Base-by-base conservation (phyloP, 805 yeast genomes). In the Lachancea meyersii region DNA sequence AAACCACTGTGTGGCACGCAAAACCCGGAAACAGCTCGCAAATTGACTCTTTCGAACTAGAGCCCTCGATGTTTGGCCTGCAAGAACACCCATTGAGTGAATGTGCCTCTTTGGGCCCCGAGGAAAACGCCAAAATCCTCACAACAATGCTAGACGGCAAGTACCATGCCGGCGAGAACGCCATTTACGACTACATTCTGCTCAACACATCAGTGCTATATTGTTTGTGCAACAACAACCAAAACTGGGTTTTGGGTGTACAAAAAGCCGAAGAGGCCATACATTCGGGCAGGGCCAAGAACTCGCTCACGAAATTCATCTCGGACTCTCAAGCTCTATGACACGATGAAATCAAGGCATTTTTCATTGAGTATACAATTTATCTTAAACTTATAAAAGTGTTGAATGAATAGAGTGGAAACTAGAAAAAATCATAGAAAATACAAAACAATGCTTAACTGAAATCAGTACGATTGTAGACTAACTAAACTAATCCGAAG, bases 161-260 rank as follows among this genome's bases (percentile, higher is more conserved):
- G 46, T 56, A 68, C 35, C 66, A 70, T 4, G 63, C 68, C 28
- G 71, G 76, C 20, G 69, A 78, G 45, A 63, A 68, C 32, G 86
- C 97, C 3, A 65, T 89, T 13, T 79, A 81, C 40, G 96, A 93
- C 64, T 93, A 89, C 65, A 93, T 93, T n/a, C 62, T 91, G 44
- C 64, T 93, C 73, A 93, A 93, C 62, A 73, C 94, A 17, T 89
- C 89, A 3, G 96, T 96, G 0, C 67, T 93, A 44, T 89, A 91
- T 1, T 86, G 83, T 23, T 77, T 88, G 19, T 73, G 82, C 10
- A 95, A 94, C 2, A 58, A 69, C 6, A 80, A 87, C 2, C 61
- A 60, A 19, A 65, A 73, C 51, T 93, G 95, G 93, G 75, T 70
- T 44, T 72, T 77, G 7, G 99, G 97, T 22, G 91, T 86, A 4